Conservation (phyloP, 306 rosid species). For the Trichosanthes cucumerina region DNA sequence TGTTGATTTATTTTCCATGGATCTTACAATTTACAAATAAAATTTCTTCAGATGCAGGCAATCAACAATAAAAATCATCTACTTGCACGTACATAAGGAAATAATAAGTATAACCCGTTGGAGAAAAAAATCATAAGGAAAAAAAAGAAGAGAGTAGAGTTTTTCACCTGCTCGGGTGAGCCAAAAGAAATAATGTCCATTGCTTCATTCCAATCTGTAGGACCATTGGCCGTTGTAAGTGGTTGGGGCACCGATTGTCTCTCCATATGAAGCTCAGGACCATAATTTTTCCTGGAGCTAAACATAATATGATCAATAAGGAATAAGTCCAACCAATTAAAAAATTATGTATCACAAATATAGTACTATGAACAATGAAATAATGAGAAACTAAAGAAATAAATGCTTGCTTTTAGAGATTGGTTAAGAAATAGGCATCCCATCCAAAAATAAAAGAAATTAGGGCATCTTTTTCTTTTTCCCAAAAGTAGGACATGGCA, state of each 20-base stretch:
- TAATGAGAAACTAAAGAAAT: background rate
- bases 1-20: background rate
- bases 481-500: background rate
- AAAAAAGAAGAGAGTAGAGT: background rate
- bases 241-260: constrained; percentile 48
- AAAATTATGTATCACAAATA: background rate
- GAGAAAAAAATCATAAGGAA: background rate
- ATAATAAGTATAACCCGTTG: background rate
- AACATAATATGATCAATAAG: background rate
- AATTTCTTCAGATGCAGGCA: background rate
- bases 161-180: constrained; percentile 88
- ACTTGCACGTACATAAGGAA: background rate
- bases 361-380: background rate
- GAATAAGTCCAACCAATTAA: background rate
- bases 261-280: constrained; percentile 57
- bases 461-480: background rate
- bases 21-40: background rate
- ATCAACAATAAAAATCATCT: background rate
- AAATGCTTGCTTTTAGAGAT: background rate
- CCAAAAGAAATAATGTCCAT: constrained; percentile 84
- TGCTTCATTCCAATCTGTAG: constrained; percentile 97
- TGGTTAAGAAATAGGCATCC: background rate
- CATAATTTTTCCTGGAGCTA: constrained; percentile 50
- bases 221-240: constrained; percentile 49
- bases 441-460: background rate